Evolutionary conservation across 352 stramenopile species (phyloP), one percentile per base, ranked within the genome.

Genomic region (Pythium pyrilobum): DNA sequence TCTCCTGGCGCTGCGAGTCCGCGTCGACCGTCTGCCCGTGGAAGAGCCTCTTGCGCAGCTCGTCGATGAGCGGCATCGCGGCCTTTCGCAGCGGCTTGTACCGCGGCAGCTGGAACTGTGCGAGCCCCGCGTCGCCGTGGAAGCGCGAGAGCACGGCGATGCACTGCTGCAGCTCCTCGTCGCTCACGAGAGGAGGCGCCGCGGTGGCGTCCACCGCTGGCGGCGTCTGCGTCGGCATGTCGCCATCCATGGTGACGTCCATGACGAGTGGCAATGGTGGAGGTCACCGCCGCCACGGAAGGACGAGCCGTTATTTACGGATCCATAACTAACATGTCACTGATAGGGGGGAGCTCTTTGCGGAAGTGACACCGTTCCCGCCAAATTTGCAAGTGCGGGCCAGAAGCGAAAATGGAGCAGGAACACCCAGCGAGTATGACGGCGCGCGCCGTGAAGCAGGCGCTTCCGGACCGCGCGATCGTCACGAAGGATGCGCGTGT

Each of bases 11-110:
- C 47, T 67, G 54, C 39, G 67, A 62, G 46, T 87, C 61, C 16
- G 52, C 62, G 13, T 73, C 64, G 11, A 48, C 53, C 44, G 72
- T 72, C 29, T 85, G 70, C 13, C 76, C 76, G 52, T 85, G 67
- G 54, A 85, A 87, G 37, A 92, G 62, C 42, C 74, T 76, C 50
- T 66, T 72, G 27, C 81, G 75, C 29, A 89, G 56, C 27, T 92
- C 81, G 2, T 61, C 23, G 37, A 84, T 59, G 13, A 92, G 64
- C 52, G 78, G 81, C 36, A 89, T 46, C 25, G 89, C 47, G 21
- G 71, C 75, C 51, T 69, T 72, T n/a, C 80, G 76, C 36, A 93
- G 62, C 18, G 59, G 41, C 52, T 91, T 89, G 59, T 85, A 88
- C 38, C 58, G 67, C 37, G 74, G 63, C 29, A 46, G 51, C 66